Percentiles rank a stretch among this genome's conserved stretches.
Conservation (phyloP, 1,284 basidiomycete species). For the Pseudozyma sp. region DNA sequence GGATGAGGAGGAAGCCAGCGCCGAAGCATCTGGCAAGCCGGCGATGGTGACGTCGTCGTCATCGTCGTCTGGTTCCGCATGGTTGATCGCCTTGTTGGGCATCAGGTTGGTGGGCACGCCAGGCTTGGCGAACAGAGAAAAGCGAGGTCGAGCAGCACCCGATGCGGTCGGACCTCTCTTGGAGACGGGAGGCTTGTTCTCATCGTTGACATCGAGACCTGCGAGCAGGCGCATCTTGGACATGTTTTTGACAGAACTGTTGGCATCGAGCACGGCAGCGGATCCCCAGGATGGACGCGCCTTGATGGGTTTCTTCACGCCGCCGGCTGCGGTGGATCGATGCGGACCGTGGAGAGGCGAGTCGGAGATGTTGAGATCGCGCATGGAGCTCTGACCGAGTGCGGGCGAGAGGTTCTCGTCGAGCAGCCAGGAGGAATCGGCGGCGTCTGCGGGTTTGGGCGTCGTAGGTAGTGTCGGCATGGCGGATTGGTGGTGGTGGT, state of each 20-base stretch:
- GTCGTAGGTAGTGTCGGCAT: constrained; percentile 44
- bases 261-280: constrained; percentile 34
- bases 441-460: constrained; percentile 28
- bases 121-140: constrained; percentile 49
- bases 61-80: constrained; percentile 30
- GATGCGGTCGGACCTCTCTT: constrained; percentile 10
- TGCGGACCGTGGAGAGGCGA: constrained; percentile 32
- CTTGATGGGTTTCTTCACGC: constrained; percentile 33
- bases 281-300: constrained; percentile 47
- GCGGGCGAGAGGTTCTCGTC: constrained; percentile 40
- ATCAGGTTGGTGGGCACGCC: constrained; percentile 42
- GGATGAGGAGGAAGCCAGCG: constrained; percentile 14
- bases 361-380: constrained; percentile 46
- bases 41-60: constrained; percentile 38
- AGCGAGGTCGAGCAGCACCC: constrained; percentile 30
- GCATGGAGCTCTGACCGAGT: constrained; percentile 32
- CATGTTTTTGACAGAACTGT: constrained; percentile 32
- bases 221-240: constrained; percentile 43
- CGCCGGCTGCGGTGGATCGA: constrained; percentile 11
- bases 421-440: constrained; percentile 44
- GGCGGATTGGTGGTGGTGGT: not conserved
- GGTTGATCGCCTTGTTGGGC: constrained; percentile 25
- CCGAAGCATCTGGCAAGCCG: constrained; percentile 21
- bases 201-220: constrained; percentile 39
- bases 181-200: constrained; percentile 46